Evolutionary conservation across 768 basidiomycete species (phyloP).

Genomic region (Podaxis carcinomalis): DNA sequence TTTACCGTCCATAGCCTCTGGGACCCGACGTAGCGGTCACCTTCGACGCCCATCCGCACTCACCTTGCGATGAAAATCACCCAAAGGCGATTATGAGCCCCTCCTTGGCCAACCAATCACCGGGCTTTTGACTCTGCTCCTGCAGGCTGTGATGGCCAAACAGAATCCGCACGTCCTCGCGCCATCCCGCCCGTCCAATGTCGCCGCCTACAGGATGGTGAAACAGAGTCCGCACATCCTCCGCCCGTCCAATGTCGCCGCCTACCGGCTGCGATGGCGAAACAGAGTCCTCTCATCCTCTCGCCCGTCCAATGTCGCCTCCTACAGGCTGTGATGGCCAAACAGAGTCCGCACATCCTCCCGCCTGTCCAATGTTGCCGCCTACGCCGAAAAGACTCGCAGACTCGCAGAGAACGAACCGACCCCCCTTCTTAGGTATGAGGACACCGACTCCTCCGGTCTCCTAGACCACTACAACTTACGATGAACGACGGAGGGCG

Average conservation of each 20-base stretch:
- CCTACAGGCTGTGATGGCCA: neutral
- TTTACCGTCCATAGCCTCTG: neutral
- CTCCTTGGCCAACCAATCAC: neutral
- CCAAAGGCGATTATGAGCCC: too few relatives aligned
- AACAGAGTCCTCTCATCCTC: neutral
- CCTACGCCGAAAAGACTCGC: neutral
- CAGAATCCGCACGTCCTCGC: neutral
- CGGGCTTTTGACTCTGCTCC: neutral
- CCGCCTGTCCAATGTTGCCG: too few relatives aligned
- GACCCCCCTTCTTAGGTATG: too few relatives aligned
- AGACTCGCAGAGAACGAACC: neutral
- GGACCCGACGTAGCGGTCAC: neutral
- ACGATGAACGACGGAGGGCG: too few relatives aligned
- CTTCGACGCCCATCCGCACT: neutral
- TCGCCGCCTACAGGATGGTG: neutral
- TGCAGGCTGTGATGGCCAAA: neutral
- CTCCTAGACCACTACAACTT: too few relatives aligned
- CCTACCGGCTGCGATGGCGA: neutral
- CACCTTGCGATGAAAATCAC: neutral
- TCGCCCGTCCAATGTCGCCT: neutral
- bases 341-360: neutral
- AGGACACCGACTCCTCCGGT: too few relatives aligned
- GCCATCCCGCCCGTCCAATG: too few relatives aligned
- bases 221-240: neutral
- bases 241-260: neutral